phyloP scores from a whole-genome alignment of 2,329 filamentous ascomycete species.

The Diaporthe longicolla region DNA sequence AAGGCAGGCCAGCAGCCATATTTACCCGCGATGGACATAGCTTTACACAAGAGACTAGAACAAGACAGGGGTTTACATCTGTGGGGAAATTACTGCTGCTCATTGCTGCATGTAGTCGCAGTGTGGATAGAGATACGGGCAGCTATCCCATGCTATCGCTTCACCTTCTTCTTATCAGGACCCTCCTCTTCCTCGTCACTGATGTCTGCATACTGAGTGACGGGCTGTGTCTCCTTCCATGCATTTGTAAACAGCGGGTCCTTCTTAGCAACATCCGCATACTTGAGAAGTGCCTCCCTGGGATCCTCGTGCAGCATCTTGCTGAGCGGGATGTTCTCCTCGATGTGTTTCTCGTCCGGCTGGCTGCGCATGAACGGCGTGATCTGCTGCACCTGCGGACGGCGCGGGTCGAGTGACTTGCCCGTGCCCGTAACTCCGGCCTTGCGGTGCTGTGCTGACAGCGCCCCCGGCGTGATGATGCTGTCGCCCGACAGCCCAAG shows the following conservation, averaged over 20 bases:
- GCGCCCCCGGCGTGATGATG: slow-evolving; percentile 78
- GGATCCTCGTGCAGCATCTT: slow-evolving; percentile 97
- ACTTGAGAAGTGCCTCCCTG: slow-evolving; percentile 92
- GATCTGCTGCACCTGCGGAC: slow-evolving; percentile 85
- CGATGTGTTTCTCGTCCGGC: slow-evolving; percentile 91
- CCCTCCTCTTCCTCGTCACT: slow-evolving; percentile 86
- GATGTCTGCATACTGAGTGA: slow-evolving; percentile 89
- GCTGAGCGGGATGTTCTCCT: slow-evolving; percentile 88
- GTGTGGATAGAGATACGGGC: background rate
- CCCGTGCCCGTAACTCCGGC: slow-evolving; percentile 85
- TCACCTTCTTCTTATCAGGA: slow-evolving; percentile 76
- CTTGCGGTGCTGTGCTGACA: slow-evolving; percentile 67
- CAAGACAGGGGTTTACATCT: slow-evolving; percentile 1
- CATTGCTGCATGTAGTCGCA: background rate
- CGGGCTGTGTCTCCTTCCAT: slow-evolving; percentile 92
- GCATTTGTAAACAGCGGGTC: slow-evolving; percentile 96
- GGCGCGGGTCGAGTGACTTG: slow-evolving; percentile 80
- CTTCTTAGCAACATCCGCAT: slow-evolving; percentile 91
- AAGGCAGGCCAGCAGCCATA: background rate
- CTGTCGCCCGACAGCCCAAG: slow-evolving; percentile 87
- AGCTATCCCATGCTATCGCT: slow-evolving; percentile 57
- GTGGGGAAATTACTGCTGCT: background rate
- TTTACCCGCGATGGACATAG: background rate
- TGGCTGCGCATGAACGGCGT: slow-evolving; percentile 94
- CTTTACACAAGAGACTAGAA: background rate